Evolutionary conservation across 2,329 filamentous ascomycete genomes (phyloP).

Genomic region (Tolypocladium sp.): DNA sequence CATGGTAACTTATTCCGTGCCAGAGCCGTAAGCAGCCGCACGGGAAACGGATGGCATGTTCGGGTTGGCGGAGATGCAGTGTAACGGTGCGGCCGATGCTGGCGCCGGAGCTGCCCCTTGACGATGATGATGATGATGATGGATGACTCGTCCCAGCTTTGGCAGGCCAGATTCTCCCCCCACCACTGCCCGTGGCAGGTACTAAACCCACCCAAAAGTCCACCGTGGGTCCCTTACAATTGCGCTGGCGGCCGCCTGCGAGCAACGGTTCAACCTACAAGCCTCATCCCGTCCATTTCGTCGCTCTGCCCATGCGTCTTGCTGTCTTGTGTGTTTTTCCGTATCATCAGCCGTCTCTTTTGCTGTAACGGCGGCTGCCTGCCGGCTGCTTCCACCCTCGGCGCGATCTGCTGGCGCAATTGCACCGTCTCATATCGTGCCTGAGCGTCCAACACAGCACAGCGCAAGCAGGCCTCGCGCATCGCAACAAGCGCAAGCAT

Average conservation of each 20-base stretch:
- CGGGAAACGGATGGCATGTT: not conserved
- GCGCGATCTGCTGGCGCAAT: not conserved
- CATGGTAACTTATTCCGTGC: not conserved
- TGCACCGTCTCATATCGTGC: not conserved
- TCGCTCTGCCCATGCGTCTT: not conserved
- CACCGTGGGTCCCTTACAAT: not conserved
- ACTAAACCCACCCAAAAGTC: not conserved
- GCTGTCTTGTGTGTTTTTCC: not conserved
- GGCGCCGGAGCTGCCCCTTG: not conserved
- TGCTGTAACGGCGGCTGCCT: not conserved
- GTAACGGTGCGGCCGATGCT: not conserved
- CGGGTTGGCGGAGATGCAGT: not conserved
- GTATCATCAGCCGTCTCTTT: not conserved
- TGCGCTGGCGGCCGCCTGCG: not conserved
- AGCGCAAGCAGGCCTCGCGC: too few species aligned
- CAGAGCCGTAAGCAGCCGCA: not conserved
- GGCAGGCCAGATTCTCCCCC: not conserved
- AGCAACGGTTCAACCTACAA: not conserved
- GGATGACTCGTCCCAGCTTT: not conserved
- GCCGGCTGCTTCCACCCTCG: not conserved
- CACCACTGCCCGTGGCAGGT: not conserved
- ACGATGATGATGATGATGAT: not conserved
- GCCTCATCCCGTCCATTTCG: not conserved
- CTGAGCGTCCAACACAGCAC: not conserved
- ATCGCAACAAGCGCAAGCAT: too few species aligned